Percentiles rank a stretch among this genome's conserved stretches.
phyloP scores from a whole-genome alignment of 148 eudicot genomes.

The Agrostemma githago region DNA sequence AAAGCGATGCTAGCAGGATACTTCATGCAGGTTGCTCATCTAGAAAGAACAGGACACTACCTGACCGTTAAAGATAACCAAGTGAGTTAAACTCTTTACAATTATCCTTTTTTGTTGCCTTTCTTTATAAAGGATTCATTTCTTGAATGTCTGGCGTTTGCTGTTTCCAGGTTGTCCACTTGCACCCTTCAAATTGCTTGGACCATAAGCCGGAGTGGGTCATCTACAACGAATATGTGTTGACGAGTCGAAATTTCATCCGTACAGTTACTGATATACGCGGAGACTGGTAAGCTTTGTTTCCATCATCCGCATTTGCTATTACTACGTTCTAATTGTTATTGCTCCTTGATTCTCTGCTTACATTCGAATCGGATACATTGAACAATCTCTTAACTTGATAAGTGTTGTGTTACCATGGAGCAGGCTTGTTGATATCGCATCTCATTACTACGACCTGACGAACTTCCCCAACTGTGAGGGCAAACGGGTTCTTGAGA shows the following conservation, averaged over 20 bases:
- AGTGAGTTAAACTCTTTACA: conserved; percentile 31
- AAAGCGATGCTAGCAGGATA: conserved; percentile 98
- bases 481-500: conserved; percentile 58
- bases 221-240: conserved; percentile 91
- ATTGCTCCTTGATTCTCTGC: not conserved
- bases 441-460: conserved; percentile 68
- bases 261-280: conserved; percentile 96
- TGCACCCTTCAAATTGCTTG: conserved; percentile 96
- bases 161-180: conserved; percentile 63
- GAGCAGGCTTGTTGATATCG: conserved; percentile 62
- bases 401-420: not conserved
- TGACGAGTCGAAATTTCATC: conserved; percentile 87
- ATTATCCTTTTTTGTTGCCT: not conserved
- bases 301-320: not conserved
- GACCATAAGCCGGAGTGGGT: conserved; percentile 99
- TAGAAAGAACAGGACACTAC: conserved; percentile 87
- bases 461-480: conserved; percentile 63
- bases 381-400: not conserved
- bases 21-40: conserved; percentile 98
- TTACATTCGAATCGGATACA: not conserved
- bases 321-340: not conserved
- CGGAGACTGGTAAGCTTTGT: conserved; percentile 82
- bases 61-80: conserved; percentile 95
- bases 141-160: not conserved
- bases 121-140: not conserved